These are phyloP conservation scores for Hypsizygus ulmarius DNA, from an alignment of 1,284 basidiomycete genomes.

Conservation along the genomic window DNA sequence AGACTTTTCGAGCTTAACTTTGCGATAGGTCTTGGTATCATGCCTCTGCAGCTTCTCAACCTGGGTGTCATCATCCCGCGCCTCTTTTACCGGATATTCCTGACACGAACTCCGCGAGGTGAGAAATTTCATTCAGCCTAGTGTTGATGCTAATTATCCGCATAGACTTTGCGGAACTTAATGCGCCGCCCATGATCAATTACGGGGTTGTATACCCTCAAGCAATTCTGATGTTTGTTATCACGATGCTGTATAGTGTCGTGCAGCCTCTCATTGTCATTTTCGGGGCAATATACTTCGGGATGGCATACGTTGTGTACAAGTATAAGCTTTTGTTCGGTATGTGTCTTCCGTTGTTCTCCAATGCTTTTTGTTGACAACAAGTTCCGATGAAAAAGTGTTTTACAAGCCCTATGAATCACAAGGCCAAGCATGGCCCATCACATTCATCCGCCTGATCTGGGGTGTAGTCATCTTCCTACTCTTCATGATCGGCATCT, in stretches of 20 bases:
- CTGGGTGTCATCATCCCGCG: conserved; percentile 82
- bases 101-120: conserved; percentile 87
- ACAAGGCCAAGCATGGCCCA: conserved; percentile 92
- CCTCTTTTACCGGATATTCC: conserved; percentile 66
- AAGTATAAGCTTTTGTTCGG: conserved; percentile 97
- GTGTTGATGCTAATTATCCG: conserved; percentile 4
- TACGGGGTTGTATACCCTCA: conserved; percentile 93
- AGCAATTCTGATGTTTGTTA: conserved; percentile 92
- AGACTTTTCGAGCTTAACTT: conserved; percentile 8
- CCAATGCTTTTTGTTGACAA: background rate
- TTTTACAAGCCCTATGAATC: conserved; percentile 95
- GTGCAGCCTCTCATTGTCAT: conserved; percentile 92
- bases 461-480: conserved; percentile 89
- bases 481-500: conserved; percentile 92
- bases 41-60: conserved; percentile 93
- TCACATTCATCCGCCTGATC: conserved; percentile 83
- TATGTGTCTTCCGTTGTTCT: conserved; percentile 36
- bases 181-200: conserved; percentile 95
- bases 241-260: conserved; percentile 93
- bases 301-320: conserved; percentile 90
- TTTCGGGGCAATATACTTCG: conserved; percentile 95
- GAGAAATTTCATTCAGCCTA: conserved; percentile 18
- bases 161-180: conserved; percentile 91
- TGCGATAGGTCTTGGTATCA: conserved; percentile 76
- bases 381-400: conserved; percentile 42